Conservation (phyloP, 2,329 filamentous ascomycete species). For the Trichophyton mentagrophytes region DNA sequence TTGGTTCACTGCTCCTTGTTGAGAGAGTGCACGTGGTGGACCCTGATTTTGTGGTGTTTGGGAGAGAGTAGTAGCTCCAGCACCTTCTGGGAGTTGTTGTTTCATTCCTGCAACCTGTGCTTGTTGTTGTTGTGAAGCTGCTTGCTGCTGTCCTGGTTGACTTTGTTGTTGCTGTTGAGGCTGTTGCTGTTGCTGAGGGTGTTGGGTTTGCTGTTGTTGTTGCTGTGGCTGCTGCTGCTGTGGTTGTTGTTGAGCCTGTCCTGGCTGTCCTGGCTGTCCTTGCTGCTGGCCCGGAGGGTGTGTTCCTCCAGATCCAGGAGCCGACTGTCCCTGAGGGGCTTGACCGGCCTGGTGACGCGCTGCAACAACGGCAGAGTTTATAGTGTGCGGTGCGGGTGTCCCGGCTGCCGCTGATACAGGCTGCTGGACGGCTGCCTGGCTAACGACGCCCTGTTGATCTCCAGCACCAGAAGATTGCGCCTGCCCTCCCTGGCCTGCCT, state of each 20-base stretch:
- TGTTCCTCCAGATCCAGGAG: conserved; percentile 2
- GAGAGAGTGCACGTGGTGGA: conserved; percentile 32
- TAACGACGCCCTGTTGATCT: conserved; percentile 12
- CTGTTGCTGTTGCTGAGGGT: conserved; percentile 14
- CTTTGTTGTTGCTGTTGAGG: conserved; percentile 10
- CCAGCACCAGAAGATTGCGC: neutral
- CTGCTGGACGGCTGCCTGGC: conserved; percentile 17
- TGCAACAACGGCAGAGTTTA: conserved; percentile 37
- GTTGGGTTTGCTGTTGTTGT: conserved; percentile 14
- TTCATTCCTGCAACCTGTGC: conserved; percentile 22
- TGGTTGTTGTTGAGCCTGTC: conserved; percentile 13
- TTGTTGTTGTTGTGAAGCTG: conserved; percentile 16
- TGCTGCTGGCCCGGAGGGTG: conserved; percentile 11
- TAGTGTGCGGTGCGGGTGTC: conserved; percentile 33
- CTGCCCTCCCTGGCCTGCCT: neutral
- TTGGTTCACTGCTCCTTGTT: conserved; percentile 35
- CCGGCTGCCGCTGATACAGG: conserved; percentile 9
- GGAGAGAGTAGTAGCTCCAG: conserved; percentile 20
- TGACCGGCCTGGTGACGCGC: conserved; percentile 22
- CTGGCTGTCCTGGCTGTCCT: conserved; percentile 14
- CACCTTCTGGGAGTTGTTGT: conserved; percentile 23
- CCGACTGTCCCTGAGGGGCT: neutral
- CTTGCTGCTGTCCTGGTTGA: conserved; percentile 12
- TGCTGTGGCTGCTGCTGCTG: conserved; percentile 14
- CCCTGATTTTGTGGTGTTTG: conserved; percentile 23